These are phyloP conservation scores for Gastrolobium bilobum DNA, from an alignment of 306 rosid genomes.

Conservation along the genomic window DNA sequence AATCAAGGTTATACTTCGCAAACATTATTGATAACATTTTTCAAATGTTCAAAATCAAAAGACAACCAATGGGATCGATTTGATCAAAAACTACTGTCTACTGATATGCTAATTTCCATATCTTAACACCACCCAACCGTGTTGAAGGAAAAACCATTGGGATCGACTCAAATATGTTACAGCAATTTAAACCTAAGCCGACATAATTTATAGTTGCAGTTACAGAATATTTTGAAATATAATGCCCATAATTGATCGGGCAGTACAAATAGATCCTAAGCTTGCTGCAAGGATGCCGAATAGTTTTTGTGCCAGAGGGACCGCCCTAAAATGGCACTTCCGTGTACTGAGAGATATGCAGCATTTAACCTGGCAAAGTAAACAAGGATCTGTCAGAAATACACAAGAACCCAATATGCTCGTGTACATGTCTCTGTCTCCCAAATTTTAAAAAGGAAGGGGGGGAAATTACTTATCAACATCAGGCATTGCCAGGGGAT, in stretches of 20 bases:
- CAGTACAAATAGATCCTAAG: conserved; percentile 42
- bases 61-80: background rate
- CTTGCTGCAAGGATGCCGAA: conserved; percentile 42
- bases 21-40: background rate
- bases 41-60: background rate
- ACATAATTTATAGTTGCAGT: background rate
- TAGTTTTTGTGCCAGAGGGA: conserved; percentile 49
- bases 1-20: background rate
- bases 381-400: conserved; percentile 44
- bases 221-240: conserved; percentile 30
- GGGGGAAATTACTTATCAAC: conserved; percentile 61
- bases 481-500: conserved; percentile 82
- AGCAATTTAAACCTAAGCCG: conserved; percentile 16
- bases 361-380: conserved; percentile 77
- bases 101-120: conserved; percentile 17
- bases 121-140: conserved; percentile 17
- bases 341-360: conserved; percentile 78
- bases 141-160: conserved; percentile 1
- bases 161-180: conserved; percentile 7
- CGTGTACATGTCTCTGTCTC: background rate
- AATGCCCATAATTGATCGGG: background rate
- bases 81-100: conserved; percentile 2
- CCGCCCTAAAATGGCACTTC: conserved; percentile 53
- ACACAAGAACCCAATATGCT: conserved; percentile 22
- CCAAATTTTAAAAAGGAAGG: conserved; percentile 13